These are phyloP conservation scores for Diaporthe vaccinii DNA, from an alignment of 2,329 filamentous ascomycete species.

Conservation along the genomic window DNA sequence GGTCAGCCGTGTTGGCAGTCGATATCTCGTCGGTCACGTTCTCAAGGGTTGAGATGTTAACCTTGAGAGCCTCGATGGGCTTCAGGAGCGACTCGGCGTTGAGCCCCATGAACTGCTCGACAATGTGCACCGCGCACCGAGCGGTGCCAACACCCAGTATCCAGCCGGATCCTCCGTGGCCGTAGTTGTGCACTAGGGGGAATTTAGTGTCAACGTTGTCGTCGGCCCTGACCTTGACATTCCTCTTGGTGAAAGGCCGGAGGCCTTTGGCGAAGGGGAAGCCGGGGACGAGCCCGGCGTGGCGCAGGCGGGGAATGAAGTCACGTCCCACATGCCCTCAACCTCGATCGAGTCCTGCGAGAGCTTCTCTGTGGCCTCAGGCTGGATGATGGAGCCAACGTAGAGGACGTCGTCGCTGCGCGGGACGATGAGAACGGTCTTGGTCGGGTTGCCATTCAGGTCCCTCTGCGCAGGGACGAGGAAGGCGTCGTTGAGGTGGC, in stretches of 20 bases:
- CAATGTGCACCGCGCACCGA: neutral
- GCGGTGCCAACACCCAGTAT: neutral
- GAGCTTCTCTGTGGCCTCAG: neutral
- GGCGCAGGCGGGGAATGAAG: neutral
- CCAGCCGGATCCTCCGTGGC: neutral
- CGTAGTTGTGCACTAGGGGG: constrained; percentile 12
- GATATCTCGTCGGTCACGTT: too few species aligned
- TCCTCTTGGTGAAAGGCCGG: neutral
- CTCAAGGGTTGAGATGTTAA: too few species aligned
- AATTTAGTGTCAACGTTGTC: neutral
- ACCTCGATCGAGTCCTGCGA: neutral
- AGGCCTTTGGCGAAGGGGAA: neutral
- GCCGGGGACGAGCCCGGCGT: neutral
- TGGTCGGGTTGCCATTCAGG: neutral
- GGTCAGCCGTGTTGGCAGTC: too few species aligned
- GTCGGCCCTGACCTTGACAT: neutral
- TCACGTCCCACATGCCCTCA: neutral
- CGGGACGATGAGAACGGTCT: neutral
- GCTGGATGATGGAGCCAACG: neutral
- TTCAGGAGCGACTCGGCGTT: neutral
- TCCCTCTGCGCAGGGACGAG: neutral
- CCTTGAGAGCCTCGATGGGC: too few species aligned
- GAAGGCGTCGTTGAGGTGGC: neutral
- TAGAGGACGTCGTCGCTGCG: neutral
- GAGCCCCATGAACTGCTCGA: neutral